A percentile compares a stretch with the other conserved stretches of the same genome.
Evolutionary conservation across 345 rosid species (phyloP).

Genomic region (Salix viminalis): DNA sequence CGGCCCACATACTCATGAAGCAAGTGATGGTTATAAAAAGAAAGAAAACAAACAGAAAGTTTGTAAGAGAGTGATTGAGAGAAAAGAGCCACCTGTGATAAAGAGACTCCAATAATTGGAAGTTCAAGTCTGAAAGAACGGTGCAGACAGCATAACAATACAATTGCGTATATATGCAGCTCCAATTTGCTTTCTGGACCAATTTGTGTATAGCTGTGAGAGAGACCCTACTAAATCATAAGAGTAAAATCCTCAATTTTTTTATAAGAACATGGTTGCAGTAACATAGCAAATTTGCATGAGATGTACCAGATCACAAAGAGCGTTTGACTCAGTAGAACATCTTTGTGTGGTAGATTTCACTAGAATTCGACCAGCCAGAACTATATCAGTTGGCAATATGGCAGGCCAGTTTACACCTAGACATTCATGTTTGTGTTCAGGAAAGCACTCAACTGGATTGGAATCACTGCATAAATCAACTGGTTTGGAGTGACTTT

Average conservation of each 20-base stretch:
- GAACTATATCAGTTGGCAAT: slow-evolving; percentile 64
- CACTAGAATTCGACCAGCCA: slow-evolving; percentile 67
- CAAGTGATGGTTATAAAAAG: too few relatives aligned
- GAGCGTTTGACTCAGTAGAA: slow-evolving; percentile 30
- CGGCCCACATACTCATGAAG: too few relatives aligned
- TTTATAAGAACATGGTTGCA: not conserved
- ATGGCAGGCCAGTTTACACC: slow-evolving; percentile 76
- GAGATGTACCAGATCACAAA: slow-evolving; percentile 42
- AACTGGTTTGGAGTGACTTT: slow-evolving; percentile 19
- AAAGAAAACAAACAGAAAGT: not conserved
- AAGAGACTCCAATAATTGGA: slow-evolving; percentile 47
- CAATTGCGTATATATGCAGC: slow-evolving; percentile 58
- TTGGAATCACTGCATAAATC: slow-evolving; percentile 16
- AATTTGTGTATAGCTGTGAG: slow-evolving; percentile 57
- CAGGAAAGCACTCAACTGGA: slow-evolving; percentile 39
- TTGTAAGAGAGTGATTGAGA: not conserved
- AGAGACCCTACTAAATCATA: slow-evolving; percentile 43
- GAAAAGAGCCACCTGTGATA: slow-evolving; percentile 48
- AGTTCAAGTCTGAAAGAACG: slow-evolving; percentile 42
- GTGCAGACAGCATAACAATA: slow-evolving; percentile 60
- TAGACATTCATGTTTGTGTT: slow-evolving; percentile 79
- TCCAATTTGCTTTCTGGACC: slow-evolving; percentile 68
- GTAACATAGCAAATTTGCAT: not conserved
- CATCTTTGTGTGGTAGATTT: slow-evolving; percentile 42
- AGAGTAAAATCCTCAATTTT: slow-evolving; percentile 11